Conservation (phyloP, 371 early-diverging fungal genomes). For the Chytridium lagenaria region DNA sequence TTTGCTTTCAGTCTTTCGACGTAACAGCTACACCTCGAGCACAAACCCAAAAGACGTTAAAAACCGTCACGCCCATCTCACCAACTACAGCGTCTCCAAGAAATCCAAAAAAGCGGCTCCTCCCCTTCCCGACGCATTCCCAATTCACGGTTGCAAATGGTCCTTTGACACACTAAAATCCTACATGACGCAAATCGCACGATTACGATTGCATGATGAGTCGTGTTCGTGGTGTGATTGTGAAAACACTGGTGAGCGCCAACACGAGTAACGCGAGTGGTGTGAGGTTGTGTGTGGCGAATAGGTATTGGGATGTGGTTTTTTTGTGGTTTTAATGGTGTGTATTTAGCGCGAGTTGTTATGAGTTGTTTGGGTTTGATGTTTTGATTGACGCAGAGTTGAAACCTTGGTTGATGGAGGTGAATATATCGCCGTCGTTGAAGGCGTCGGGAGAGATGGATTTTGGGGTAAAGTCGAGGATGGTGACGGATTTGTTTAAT, state of each 20-base stretch:
- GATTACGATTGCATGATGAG: conserved; percentile 37
- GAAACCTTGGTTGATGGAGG: conserved; percentile 60
- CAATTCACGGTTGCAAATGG: conserved; percentile 7
- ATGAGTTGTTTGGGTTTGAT: conserved; percentile 56
- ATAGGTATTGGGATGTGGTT: conserved; percentile 7
- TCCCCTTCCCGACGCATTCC: neutral
- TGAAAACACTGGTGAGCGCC: conserved; percentile 44
- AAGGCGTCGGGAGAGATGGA: conserved; percentile 52
- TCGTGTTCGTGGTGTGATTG: conserved; percentile 32
- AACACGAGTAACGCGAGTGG: conserved; percentile 42
- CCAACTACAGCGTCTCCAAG: conserved; percentile 48
- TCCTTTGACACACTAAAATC: conserved; percentile 33
- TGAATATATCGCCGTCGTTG: conserved; percentile 52
- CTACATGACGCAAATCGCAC: conserved; percentile 29
- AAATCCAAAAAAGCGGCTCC: conserved; percentile 17
- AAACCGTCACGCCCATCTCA: conserved; percentile 47
- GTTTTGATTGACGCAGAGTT: conserved; percentile 48
- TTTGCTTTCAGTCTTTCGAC: conserved; percentile 51
- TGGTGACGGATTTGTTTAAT: conserved; percentile 52
- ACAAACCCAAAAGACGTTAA: conserved; percentile 21
- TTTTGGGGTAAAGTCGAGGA: conserved; percentile 37
- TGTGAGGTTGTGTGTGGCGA: conserved; percentile 34
- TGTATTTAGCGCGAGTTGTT: conserved; percentile 43
- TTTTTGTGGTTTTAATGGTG: conserved; percentile 1
- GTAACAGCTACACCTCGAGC: conserved; percentile 38